These are phyloP conservation scores for Phialocephala subalpina DNA, from an alignment of 2,329 filamentous ascomycete species.

Conservation along the genomic window DNA sequence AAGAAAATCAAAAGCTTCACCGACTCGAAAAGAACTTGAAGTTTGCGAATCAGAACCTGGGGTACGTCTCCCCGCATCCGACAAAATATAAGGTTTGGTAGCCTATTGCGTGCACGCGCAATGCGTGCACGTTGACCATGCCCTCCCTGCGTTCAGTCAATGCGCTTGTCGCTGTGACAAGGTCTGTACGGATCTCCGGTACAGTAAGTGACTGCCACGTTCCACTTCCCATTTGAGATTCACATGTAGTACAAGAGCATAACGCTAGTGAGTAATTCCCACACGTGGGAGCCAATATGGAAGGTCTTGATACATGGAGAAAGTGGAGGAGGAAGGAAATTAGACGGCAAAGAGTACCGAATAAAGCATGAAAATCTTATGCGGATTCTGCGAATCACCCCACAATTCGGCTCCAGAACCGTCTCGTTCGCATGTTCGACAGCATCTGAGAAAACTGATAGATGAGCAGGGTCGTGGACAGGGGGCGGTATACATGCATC, in stretches of 20 bases:
- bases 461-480: neutral
- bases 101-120: constrained; percentile 10
- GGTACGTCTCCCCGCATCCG: constrained; percentile 7
- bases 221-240: neutral
- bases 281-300: neutral
- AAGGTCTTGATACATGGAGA: neutral
- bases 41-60: neutral
- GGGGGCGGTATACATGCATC: too few species aligned
- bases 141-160: neutral
- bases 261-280: neutral
- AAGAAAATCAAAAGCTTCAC: neutral
- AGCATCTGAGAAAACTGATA: neutral
- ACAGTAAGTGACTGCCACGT: neutral
- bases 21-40: neutral
- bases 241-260: neutral
- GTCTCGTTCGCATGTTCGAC: neutral
- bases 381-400: neutral
- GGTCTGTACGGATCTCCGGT: neutral
- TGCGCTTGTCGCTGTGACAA: neutral
- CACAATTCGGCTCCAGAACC: constrained; percentile 6
- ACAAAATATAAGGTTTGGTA: constrained; percentile 8
- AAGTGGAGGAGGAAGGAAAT: neutral
- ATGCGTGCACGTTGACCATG: neutral
- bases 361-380: neutral
- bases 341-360: neutral